Percentiles rank a stretch among this genome's conserved stretches.
phyloP scores from a whole-genome alignment of 1,139 yeast genomes.

The Saccharomyces hybrid region DNA sequence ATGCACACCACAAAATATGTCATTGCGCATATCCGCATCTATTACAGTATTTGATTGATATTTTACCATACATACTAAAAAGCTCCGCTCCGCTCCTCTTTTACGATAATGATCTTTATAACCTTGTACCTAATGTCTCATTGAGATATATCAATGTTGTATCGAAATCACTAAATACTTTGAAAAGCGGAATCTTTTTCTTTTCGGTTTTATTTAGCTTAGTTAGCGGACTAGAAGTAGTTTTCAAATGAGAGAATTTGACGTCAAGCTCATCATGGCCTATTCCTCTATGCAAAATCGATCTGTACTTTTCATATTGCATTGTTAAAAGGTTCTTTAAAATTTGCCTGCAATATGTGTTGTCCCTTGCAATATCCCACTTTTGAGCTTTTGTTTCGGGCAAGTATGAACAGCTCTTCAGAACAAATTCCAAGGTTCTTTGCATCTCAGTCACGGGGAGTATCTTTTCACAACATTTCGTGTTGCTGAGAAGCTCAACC shows the following conservation, averaged over 20 bases:
- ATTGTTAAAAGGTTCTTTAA: conserved; percentile 25
- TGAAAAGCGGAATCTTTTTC: conserved; percentile 1
- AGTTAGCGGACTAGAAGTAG: not conserved
- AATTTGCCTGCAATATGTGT: conserved; percentile 18
- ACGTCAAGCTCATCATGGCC: not conserved
- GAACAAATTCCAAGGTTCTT: conserved; percentile 20
- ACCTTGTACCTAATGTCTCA: conserved; percentile 21
- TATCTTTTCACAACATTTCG: not conserved
- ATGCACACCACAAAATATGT: not conserved
- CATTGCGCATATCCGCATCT: conserved; percentile 3
- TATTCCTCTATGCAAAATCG: not conserved
- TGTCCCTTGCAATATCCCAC: conserved; percentile 11
- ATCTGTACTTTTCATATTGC: conserved; percentile 17
- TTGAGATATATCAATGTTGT: conserved; percentile 20
- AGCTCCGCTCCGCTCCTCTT: not conserved
- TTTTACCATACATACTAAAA: not conserved
- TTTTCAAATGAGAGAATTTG: not conserved
- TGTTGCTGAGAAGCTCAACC: conserved; percentile 2
- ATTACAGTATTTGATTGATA: not conserved
- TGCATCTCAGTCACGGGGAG: conserved; percentile 6
- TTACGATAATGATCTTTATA: conserved; percentile 9
- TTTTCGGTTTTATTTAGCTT: not conserved
- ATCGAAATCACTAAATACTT: conserved; percentile 22
- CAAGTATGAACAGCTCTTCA: conserved; percentile 14
- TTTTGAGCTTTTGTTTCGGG: conserved; percentile 7